Conservation (phyloP, 352 stramenopile species). For the Elongisporangium anandrum region DNA sequence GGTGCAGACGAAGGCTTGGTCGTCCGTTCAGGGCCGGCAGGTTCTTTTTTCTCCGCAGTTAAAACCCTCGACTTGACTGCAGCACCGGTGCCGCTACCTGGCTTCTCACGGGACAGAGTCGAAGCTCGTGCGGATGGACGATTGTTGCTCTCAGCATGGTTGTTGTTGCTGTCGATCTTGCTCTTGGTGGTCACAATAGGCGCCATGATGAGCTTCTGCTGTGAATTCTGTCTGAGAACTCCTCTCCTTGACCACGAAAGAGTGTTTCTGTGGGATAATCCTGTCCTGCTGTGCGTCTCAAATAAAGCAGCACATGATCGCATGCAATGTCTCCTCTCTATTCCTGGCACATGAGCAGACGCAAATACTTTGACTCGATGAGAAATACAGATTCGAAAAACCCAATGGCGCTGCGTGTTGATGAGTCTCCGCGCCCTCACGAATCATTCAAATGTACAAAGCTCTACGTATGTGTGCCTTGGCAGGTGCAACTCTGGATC, state of each 20-base stretch:
- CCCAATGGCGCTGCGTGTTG: neutral
- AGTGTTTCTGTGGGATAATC: neutral
- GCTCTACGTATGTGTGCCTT: slow-evolving; percentile 1
- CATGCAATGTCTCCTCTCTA: neutral
- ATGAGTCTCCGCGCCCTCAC: neutral
- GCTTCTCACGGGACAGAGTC: slow-evolving; percentile 11
- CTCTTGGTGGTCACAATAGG: slow-evolving; percentile 8
- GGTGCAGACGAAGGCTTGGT: neutral
- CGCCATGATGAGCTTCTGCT: slow-evolving; percentile 10
- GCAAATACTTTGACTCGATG: neutral
- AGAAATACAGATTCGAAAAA: neutral
- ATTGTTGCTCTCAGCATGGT: slow-evolving; percentile 2
- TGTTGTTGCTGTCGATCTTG: slow-evolving; percentile 13
- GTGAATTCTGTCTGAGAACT: neutral
- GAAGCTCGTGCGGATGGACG: neutral
- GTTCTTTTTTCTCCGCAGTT: neutral
- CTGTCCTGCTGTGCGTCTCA: neutral
- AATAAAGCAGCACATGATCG: neutral
- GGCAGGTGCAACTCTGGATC: neutral
- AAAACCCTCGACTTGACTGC: neutral
- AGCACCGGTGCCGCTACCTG: neutral
- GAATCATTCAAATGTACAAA: neutral
- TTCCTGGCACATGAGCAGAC: neutral
- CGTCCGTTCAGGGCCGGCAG: neutral
- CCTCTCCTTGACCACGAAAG: neutral